Conservation (phyloP, 73 alveolate species). For the Uronychia binucleata region DNA sequence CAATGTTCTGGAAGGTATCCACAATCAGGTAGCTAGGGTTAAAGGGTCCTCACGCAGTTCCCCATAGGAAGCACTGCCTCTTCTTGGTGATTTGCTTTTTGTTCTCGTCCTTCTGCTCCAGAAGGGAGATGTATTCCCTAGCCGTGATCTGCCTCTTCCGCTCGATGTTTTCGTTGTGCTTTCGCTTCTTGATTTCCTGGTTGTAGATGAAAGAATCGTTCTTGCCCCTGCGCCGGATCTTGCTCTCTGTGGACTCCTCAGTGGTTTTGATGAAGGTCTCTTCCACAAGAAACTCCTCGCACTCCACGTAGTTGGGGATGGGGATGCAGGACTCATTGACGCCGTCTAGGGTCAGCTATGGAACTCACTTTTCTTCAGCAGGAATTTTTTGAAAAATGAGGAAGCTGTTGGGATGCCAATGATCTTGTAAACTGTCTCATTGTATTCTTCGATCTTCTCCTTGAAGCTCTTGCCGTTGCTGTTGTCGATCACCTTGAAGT, state of each 20-base stretch:
- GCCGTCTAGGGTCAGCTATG: slow-evolving; percentile 18
- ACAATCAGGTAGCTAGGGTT: slow-evolving; percentile 53
- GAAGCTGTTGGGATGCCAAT: slow-evolving; percentile 68
- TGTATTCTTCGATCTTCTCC: slow-evolving; percentile 63
- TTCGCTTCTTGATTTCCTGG: slow-evolving; percentile 32
- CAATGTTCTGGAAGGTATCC: slow-evolving; percentile 55
- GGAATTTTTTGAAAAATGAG: slow-evolving; percentile 46
- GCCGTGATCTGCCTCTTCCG: slow-evolving; percentile 66
- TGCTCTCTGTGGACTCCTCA: slow-evolving; percentile 25
- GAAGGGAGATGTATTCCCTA: slow-evolving; percentile 56
- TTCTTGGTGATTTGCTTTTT: slow-evolving; percentile 52
- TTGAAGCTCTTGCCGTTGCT: slow-evolving; percentile 58
- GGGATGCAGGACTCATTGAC: slow-evolving; percentile 40
- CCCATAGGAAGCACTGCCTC: slow-evolving; percentile 60
- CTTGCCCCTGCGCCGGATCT: slow-evolving; percentile 43
- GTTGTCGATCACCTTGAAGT: slow-evolving; percentile 65
- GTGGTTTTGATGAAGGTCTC: slow-evolving; percentile 55
- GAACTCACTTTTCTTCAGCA: slow-evolving; percentile 25
- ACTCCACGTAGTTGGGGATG: slow-evolving; percentile 38
- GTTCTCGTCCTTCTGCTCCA: slow-evolving; percentile 37
- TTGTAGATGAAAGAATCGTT: slow-evolving; percentile 56
- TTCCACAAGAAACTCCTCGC: slow-evolving; percentile 59
- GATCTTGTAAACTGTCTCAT: slow-evolving; percentile 42
- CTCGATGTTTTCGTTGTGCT: slow-evolving; percentile 29
- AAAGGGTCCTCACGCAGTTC: background rate